Evolutionary conservation across 371 early-diverging fungal genomes (phyloP), one percentile per base, ranked within the genome.

Genomic region (Mortierella sp.): DNA sequence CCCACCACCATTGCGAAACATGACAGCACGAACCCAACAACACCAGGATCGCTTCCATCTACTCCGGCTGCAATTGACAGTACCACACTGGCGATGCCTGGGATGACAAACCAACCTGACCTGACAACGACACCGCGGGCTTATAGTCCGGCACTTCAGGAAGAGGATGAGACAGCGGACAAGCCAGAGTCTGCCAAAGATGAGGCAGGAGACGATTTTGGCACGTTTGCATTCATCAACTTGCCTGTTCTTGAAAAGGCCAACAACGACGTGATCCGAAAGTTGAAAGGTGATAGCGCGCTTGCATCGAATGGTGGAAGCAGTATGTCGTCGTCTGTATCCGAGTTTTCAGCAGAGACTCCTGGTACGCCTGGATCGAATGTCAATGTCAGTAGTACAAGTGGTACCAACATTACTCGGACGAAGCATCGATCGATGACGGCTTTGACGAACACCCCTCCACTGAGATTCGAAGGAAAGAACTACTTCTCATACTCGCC

Each of bases 211-310:
- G 86, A 89, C 4, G 94, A 96, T 58, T 97, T 97, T 84, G 98
- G 98, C 18, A 90, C 93, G 5, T 94, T 96, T 82, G 89, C 88
- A 4, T 96, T 93, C 85, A 95, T 95, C 63, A 97, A 97, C 72
- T 69, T 97, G 47, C 89, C 90, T 0, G 85, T 89, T 19, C 83
- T 97, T 3, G 98, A 94, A 61, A 93, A 94, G 64, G 96, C 94
- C 19, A 97, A 97, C 72, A 89, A 91, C 63, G 89, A 94, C 51
- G 84, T 88, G 47, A 89, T 92, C 42, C 80, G 87, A n/a, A 92
- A 89, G 64, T 82, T 92, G 24, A 80, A 89, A n/a, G 76, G 72
- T 16, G 80, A 80, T 56, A 66, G 69, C 54, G 63, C 67, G 1
- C 34, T 68, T 28, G 64, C 62, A 3, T 70, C 72, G 41, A 70